A percentile compares a stretch with the other conserved stretches of the same genome.
These are phyloP conservation scores for Oryza longistaminata DNA, from an alignment of 176 grass and related monocot species.

Conservation along the genomic window DNA sequence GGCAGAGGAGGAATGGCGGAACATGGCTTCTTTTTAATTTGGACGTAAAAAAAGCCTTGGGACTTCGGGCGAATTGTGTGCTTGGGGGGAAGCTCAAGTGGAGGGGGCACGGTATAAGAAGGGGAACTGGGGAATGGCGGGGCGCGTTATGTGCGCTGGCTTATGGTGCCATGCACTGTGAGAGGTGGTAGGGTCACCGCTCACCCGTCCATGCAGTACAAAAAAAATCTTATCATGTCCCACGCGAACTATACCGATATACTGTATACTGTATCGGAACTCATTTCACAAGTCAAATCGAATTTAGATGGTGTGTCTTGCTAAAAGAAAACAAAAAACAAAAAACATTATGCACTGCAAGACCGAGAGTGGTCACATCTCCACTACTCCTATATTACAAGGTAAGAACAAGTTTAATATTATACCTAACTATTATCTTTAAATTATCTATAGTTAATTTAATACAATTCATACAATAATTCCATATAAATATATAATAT, in stretches of 20 bases:
- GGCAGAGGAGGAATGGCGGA: slow-evolving; percentile 42
- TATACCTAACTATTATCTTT: too few species aligned
- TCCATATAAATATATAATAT: too few species aligned
- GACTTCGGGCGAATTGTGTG: slow-evolving; percentile 12
- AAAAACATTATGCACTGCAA: neutral
- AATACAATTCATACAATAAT: too few species aligned
- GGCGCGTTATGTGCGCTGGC: neutral
- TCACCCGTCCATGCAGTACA: slow-evolving; percentile 2
- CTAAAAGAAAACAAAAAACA: neutral
- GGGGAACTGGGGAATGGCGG: neutral
- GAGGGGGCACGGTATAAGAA: slow-evolving; percentile 38
- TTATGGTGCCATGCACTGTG: neutral
- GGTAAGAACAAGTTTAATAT: too few species aligned
- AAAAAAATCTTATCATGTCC: slow-evolving; percentile 44
- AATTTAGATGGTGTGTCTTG: neutral
- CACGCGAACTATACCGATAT: neutral
- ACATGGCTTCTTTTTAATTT: slow-evolving; percentile 44
- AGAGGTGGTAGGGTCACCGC: slow-evolving; percentile 28
- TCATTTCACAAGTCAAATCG: slow-evolving; percentile 31
- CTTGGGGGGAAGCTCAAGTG: neutral
- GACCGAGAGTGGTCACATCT: neutral
- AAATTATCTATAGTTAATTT: too few species aligned
- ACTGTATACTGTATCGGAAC: slow-evolving; percentile 9
- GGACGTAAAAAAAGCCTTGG: slow-evolving; percentile 12
- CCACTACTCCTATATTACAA: neutral